Base-by-base conservation (phyloP, 2,329 filamentous ascomycete species). In the Cadophora gregata region DNA sequence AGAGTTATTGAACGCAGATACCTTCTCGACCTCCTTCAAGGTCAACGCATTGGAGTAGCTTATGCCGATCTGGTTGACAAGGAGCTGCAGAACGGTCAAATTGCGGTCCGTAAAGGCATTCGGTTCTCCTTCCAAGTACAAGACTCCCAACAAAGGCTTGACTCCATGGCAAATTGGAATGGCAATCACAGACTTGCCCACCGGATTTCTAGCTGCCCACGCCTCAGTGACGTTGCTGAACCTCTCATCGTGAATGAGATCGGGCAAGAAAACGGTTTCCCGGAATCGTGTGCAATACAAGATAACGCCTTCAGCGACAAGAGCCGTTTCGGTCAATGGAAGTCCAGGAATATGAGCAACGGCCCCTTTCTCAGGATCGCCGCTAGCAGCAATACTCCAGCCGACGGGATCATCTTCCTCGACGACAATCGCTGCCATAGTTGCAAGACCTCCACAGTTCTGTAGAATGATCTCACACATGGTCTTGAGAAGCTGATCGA, bases 381-480 rank as follows among this genome's bases (percentile, higher is more conserved):
- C 90, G 66, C 90, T 90, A 4, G 91, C 90, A 24, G 90, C 90
- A 31, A 94, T 87, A 71, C 85, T 90, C 90, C 91, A 94, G 2
- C 75, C 75, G 56, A 73, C 38, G 21, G 73, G 72, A 47, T 86
- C 86, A 55, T 88, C 86, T 65, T 92, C 90, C 72, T 92, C 88
- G 9, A 93, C 87, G 25, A 93, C 84, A 62, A 95, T 91, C 16
- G 90, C 91, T 21, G 90, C 91, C 6, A 90, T 82, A 1, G 90
- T 90, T 9, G 90, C 90, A 8, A 87, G 84, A 36, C 87, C 86
- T 47, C 90, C 91, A 61, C 90, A 93, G 0, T 90, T 93, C 71
- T 93, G 90, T 29, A 94, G 78, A 59, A 94, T 92, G 69, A 94
- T 92, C 68, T 93, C 88, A 72, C 90, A 92, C 88, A 95, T 93